Base-by-base conservation (phyloP, 2,329 filamentous ascomycete genomes). In the Aspergillus arachidicola region DNA sequence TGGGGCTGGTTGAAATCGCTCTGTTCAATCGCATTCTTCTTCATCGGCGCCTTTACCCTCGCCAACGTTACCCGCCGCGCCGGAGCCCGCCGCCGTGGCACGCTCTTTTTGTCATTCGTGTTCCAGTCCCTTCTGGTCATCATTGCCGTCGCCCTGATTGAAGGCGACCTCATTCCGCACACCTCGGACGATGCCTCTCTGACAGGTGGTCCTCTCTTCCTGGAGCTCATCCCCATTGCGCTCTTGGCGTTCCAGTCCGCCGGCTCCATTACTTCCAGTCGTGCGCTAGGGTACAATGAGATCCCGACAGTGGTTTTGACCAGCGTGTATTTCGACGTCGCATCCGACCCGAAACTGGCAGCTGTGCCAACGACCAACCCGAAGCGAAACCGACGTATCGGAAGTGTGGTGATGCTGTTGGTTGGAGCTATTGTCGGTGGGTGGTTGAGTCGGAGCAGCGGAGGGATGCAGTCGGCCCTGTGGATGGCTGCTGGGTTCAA, bases 281-380 rank as follows among this genome's bases (percentile, higher is more conserved):
- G 80, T 2, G 71, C 76, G 6, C 72, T 82, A 28, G 73, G 75
- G 0, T 78, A 78, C 65, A 78, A 79, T 55, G 80, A 82, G 68
- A 77, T 82, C 46, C 80, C 80, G 16, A 81, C 79, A 10, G 79
- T 81, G 19, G 80, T 82, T 6, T 66, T 82, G 66, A 82, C 80
- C 12, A 81, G 79, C 50, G 72, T 81, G 16, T 82, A 81, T 63
- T 81, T 80, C 66, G 80, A 82, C 64, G 76, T 82, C 53, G 78
- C 78, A 2, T 77, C 78, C 6, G 80, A 82, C 62, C 74, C 78
- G 14, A 75, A 74, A 48, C 66, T 81, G 30, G 66, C 66, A 0
- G 69, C 66, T 4, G 72, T 71, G 57, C 75, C 78, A n/a, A 71
- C 68, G 19, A 66, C 73, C 48, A 82, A 81, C 63, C 72, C 72